These are phyloP conservation scores for Penicillium subrubescens DNA, from an alignment of 495 filamentous ascomycete genomes.

Conservation along the genomic window DNA sequence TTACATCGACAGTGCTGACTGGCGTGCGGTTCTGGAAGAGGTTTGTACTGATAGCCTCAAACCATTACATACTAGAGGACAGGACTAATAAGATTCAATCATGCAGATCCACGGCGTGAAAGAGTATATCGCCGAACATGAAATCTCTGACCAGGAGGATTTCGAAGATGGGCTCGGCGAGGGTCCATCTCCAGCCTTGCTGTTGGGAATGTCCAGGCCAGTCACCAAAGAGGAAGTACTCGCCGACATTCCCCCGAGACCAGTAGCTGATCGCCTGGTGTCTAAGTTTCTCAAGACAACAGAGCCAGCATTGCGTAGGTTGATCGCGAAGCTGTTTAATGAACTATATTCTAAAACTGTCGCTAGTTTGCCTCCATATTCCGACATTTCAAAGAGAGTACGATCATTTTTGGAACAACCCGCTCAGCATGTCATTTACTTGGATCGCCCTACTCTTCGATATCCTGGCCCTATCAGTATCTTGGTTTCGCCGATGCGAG, in stretches of 20 bases:
- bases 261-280: constrained; percentile 47
- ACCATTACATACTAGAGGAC: background rate
- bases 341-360: background rate
- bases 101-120: constrained; percentile 42
- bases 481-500: constrained; percentile 31
- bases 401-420: constrained; percentile 39
- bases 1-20: constrained; percentile 53
- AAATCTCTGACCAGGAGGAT: constrained; percentile 29
- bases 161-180: constrained; percentile 24
- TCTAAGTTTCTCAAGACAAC: constrained; percentile 46
- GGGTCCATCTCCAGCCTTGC: constrained; percentile 37
- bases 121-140: constrained; percentile 30
- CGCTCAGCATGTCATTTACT: constrained; percentile 33
- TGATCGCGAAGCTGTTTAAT: too few relatives aligned
- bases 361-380: constrained; percentile 43
- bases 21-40: constrained; percentile 55
- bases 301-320: constrained; percentile 43
- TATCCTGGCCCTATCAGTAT: constrained; percentile 35
- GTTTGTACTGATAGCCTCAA: constrained; percentile 23
- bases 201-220: constrained; percentile 40
- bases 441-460: constrained; percentile 44
- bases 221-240: constrained; percentile 42
- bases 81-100: constrained; percentile 7
- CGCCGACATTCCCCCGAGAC: constrained; percentile 42
- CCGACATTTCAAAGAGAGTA: constrained; percentile 48